Evolutionary conservation across 805 yeast genomes (phyloP).

Genomic region (Wickerhamomyces bisporus): DNA sequence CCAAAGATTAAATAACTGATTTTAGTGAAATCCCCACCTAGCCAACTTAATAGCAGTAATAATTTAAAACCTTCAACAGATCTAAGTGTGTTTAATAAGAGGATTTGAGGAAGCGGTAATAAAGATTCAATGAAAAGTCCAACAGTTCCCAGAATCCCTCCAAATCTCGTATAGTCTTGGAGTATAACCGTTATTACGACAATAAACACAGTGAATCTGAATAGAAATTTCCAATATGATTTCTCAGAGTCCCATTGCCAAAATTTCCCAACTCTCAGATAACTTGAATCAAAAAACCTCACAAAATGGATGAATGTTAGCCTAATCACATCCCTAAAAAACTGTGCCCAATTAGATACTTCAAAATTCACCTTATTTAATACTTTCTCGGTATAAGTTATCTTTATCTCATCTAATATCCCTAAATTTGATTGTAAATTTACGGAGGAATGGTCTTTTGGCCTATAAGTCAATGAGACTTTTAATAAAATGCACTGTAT

Average conservation of each 20-base stretch:
- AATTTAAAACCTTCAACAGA: conserved; percentile 76
- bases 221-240: conserved; percentile 60
- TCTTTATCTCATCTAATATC: not conserved
- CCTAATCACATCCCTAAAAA: conserved; percentile 9
- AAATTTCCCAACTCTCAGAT: conserved; percentile 56
- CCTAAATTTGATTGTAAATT: not conserved
- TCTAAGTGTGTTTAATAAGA: conserved; percentile 59
- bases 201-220: conserved; percentile 15
- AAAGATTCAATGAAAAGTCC: conserved; percentile 71
- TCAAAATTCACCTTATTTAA: conserved; percentile 1
- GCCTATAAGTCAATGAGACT: conserved; percentile 57
- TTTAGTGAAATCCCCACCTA: conserved; percentile 82
- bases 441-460: conserved; percentile 28
- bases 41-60: conserved; percentile 75
- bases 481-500: conserved; percentile 65
- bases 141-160: conserved; percentile 49
- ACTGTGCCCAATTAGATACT: conserved; percentile 6
- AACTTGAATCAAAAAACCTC: conserved; percentile 66
- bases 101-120: conserved; percentile 72
- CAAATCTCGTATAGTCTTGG: conserved; percentile 32
- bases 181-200: conserved; percentile 36
- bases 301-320: conserved; percentile 35
- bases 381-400: not conserved
- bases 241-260: conserved; percentile 81
- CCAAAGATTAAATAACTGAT: conserved; percentile 72